phyloP scores from a whole-genome alignment of 2,329 filamentous ascomycete species.

The Remersonia thermophila region DNA sequence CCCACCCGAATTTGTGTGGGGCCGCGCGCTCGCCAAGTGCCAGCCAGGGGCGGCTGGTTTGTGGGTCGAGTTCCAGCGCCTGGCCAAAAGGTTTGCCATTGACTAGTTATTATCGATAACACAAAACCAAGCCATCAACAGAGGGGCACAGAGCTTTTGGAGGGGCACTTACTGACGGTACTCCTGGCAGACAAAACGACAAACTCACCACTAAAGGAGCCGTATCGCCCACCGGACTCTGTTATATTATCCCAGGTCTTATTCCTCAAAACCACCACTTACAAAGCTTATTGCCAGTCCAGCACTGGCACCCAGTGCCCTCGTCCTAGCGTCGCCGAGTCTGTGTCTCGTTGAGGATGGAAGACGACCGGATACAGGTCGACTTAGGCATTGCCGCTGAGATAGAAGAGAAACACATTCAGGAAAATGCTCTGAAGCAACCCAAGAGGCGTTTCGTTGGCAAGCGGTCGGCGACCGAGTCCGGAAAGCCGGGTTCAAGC shows the following conservation, averaged over 20 bases:
- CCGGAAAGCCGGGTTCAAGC: constrained; percentile 31
- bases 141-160: neutral
- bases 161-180: neutral
- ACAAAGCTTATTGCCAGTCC: no score
- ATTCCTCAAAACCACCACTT: no score
- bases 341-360: constrained; percentile 39
- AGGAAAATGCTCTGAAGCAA: constrained; percentile 42
- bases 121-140: neutral
- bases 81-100: no score
- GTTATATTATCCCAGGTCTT: no score
- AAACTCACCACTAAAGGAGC: no score
- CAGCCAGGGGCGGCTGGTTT: no score
- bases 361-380: constrained; percentile 58
- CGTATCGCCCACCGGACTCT: no score
- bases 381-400: constrained; percentile 60
- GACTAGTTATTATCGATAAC: neutral
- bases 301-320: no score
- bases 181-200: neutral
- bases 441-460: constrained; percentile 92
- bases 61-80: no score
- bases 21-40: no score
- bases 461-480: constrained; percentile 57
- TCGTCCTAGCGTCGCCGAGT: no score
- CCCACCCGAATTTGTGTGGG: constrained; percentile 3
- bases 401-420: constrained; percentile 35